Evolutionary conservation across 1,284 basidiomycete species (phyloP).

Genomic region (Mrakiaceae sp.): DNA sequence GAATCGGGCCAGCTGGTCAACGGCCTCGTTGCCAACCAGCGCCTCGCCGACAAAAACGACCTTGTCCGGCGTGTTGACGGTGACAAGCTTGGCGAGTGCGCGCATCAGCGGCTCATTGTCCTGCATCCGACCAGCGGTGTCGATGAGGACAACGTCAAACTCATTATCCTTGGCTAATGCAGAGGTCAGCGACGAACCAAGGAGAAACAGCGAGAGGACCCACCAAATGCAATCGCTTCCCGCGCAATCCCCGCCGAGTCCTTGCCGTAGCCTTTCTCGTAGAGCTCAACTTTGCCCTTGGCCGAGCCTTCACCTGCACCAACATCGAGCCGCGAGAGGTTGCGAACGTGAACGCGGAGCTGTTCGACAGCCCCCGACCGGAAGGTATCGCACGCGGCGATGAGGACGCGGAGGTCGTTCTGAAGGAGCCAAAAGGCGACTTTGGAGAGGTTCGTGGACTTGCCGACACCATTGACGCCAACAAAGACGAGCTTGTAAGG

Average conservation of each 20-base stretch:
- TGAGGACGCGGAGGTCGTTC: conserved; percentile 83
- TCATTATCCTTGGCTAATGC: conserved; percentile 61
- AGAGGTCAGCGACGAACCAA: neutral
- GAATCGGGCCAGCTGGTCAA: conserved; percentile 89
- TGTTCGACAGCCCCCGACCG: conserved; percentile 97
- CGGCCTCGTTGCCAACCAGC: conserved; percentile 90
- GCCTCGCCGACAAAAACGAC: conserved; percentile 95
- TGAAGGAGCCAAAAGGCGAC: conserved; percentile 99
- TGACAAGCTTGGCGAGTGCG: conserved; percentile 90
- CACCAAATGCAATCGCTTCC: conserved; percentile 83
- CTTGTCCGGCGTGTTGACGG: conserved; percentile 86
- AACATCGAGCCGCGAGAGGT: conserved; percentile 63
- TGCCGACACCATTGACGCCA: conserved; percentile 99
- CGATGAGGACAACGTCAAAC: conserved; percentile 89
- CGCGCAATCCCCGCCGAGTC: conserved; percentile 95
- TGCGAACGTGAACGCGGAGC: conserved; percentile 88
- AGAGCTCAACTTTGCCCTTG: conserved; percentile 64
- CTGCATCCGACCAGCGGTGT: conserved; percentile 97
- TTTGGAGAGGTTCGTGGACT: conserved; percentile 95
- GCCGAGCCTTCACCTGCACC: conserved; percentile 18
- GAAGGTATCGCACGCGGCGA: conserved; percentile 98
- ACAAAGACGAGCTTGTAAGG: conserved; percentile 95
- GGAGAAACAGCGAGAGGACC: conserved; percentile 20
- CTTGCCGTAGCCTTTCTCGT: conserved; percentile 94
- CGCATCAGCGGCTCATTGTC: conserved; percentile 98